A percentile compares a stretch with the other conserved stretches of the same genome.
Conservation (phyloP, 2,329 filamentous ascomycete species). For the Colletotrichum nymphaeae region DNA sequence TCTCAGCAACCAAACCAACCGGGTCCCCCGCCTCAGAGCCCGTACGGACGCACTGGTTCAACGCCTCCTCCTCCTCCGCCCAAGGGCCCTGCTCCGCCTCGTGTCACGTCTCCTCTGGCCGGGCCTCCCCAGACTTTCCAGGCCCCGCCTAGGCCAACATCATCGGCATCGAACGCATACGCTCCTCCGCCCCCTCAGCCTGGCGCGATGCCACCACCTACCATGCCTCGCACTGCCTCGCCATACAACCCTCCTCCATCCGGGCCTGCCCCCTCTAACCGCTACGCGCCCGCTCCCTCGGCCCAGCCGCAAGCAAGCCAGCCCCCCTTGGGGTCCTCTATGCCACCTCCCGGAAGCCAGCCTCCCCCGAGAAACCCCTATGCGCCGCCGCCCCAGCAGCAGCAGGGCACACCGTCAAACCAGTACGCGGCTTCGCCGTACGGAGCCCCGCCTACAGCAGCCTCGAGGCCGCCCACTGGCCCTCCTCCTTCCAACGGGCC, state of each 20-base stretch:
- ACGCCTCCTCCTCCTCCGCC: conserved; percentile 86
- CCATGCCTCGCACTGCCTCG: conserved; percentile 78
- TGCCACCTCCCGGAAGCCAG: conserved; percentile 55
- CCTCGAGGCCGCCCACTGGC: conserved; percentile 50
- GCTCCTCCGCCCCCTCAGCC: conserved; percentile 65
- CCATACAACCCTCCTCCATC: conserved; percentile 87
- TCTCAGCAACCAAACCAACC: conserved; percentile 68
- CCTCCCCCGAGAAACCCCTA: conserved; percentile 56
- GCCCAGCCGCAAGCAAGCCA: conserved; percentile 63
- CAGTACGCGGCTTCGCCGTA: conserved; percentile 73
- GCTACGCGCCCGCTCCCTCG: conserved; percentile 78
- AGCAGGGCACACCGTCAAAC: conserved; percentile 56
- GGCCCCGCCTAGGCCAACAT: conserved; percentile 60
- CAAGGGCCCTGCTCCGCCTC: conserved; percentile 77
- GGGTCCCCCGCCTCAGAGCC: conserved; percentile 67
- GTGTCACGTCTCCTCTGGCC: conserved; percentile 78
- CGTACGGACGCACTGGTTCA: conserved; percentile 71
- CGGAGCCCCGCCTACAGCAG: conserved; percentile 48
- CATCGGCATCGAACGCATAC: conserved; percentile 72
- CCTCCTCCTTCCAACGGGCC: conserved; percentile 53
- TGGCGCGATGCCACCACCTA: conserved; percentile 54
- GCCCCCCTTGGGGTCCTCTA: conserved; percentile 48
- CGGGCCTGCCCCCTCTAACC: conserved; percentile 74
- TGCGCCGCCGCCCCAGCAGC: conserved; percentile 59
- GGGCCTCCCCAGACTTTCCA: conserved; percentile 64